These are phyloP conservation scores for Elsinoe perseae DNA, from an alignment of 2,329 filamentous ascomycete genomes.

Conservation along the genomic window DNA sequence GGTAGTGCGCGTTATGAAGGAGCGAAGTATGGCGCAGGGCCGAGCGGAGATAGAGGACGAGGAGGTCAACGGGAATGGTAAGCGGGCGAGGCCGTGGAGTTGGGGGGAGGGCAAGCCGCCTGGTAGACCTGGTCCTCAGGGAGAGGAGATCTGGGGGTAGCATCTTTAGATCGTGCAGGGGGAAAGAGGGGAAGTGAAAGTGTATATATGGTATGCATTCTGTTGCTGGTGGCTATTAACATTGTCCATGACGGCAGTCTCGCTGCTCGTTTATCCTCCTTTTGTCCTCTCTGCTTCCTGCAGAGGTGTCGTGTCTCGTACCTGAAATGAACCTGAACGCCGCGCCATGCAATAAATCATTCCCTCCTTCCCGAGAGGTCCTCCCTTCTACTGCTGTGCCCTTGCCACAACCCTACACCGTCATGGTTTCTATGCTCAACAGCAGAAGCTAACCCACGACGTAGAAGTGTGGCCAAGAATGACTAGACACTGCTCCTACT, in stretches of 20 bases:
- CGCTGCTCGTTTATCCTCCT: background rate
- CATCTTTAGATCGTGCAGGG: background rate
- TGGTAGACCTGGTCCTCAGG: background rate
- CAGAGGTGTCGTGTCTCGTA: background rate
- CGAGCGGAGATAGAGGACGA: background rate
- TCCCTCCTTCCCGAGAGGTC: background rate
- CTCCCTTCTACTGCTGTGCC: too few species aligned
- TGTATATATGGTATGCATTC: background rate
- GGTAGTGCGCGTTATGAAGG: slow-evolving; percentile 10
- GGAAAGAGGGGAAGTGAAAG: background rate
- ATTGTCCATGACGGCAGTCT: background rate
- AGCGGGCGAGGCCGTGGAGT: slow-evolving; percentile 14
- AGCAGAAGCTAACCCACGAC: too few species aligned
- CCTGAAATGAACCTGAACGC: background rate
- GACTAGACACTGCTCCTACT: slow-evolving; percentile 3
- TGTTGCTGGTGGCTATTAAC: background rate
- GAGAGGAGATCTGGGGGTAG: background rate
- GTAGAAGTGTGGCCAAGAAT: background rate
- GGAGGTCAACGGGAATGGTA: slow-evolving; percentile 18
- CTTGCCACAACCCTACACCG: too few species aligned
- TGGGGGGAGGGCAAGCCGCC: slow-evolving; percentile 2
- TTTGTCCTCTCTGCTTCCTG: background rate
- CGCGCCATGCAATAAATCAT: background rate
- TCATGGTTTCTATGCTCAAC: too few species aligned
- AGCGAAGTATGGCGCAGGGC: background rate